Conservation (phyloP, 2,329 filamentous ascomycete genomes). For the Nemania abortiva region DNA sequence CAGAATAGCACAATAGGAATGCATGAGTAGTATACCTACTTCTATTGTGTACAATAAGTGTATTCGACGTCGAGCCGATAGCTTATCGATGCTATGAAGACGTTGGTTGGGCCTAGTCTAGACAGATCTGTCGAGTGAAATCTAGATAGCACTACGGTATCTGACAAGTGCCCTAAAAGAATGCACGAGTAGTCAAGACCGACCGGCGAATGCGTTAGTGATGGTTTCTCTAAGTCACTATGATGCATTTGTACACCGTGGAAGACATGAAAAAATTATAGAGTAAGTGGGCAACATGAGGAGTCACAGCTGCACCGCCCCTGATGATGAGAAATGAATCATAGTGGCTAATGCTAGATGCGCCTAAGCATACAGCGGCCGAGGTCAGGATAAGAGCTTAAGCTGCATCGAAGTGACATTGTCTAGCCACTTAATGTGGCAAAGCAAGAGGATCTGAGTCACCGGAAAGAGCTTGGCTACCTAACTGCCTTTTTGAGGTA, state of each 20-base stretch:
- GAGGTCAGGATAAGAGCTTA: not conserved
- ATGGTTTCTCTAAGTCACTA: conserved; percentile 1
- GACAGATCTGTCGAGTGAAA: not conserved
- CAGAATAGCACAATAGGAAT: conserved; percentile 9
- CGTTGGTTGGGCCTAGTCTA: not conserved
- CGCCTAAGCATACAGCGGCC: not conserved
- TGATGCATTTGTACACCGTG: not conserved
- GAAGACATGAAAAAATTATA: not conserved
- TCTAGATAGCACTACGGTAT: not conserved
- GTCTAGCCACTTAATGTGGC: conserved; percentile 18
- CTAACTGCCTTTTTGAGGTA: too few relatives aligned
- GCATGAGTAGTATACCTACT: not conserved
- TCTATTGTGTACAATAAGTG: not conserved
- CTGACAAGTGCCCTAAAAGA: not conserved
- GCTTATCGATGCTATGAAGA: conserved; percentile 2
- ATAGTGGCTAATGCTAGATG: conserved; percentile 19
- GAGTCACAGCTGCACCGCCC: conserved; percentile 27
- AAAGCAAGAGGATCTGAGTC: conserved; percentile 33
- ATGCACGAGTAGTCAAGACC: not conserved
- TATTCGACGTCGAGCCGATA: conserved; percentile 1
- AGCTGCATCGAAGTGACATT: not conserved
- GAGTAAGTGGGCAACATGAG: not conserved
- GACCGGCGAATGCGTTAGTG: not conserved
- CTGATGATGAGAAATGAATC: conserved; percentile 37
- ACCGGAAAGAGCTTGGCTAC: conserved; percentile 10